Base-by-base conservation (phyloP, 2,329 filamentous ascomycete species). In the Ophiostoma australiae region DNA sequence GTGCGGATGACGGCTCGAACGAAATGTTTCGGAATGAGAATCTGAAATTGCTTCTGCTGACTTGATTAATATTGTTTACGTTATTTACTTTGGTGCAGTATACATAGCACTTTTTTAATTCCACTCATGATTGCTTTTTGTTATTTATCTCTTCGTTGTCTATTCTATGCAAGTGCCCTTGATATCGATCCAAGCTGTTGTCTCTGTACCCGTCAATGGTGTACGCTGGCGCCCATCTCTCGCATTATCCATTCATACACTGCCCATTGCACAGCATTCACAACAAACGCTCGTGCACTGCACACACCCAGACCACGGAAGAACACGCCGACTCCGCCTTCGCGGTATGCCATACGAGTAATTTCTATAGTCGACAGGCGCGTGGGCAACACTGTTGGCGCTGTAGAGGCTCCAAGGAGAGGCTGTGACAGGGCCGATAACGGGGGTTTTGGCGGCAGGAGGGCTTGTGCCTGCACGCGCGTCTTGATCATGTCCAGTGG, bases 401-500 rank as follows among this genome's bases (percentile, higher is more conserved):
- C n/a, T 8, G 58, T 6, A 4, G 67, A 17, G 7, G 69, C 0
- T 0, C 76, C 74, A n/a, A 83, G 75, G n/a, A 83, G 75, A 4
- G 79, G 75, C 2, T 74, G 76, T 71, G 75, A 78, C 72, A 68
- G 70, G 35, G 52, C 41, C 69, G 35, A 74, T 63, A 20, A 75
- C 74, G 20, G 74, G 15, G 17, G 2, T 3, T 23, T 39, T 72
- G 69, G 72, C 41, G 66, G 74, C 61, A 27, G 74, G 15, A 78
- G 78, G 4, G 79, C 80, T 79, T 95, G 92, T 1, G 90, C 90
- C 79, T 98, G 94, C n/a, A 97, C 86, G 70, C 93, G 84, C 2
- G 94, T 97, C 82, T 98, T 98, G 77, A 98, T 85, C 67, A 97
- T 90, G 79, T 98, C 94, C 20, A 98, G 81, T 0, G 94, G 94